phyloP scores from a whole-genome alignment of 2,329 filamentous ascomycete species.

The Aspergillus ustus region DNA sequence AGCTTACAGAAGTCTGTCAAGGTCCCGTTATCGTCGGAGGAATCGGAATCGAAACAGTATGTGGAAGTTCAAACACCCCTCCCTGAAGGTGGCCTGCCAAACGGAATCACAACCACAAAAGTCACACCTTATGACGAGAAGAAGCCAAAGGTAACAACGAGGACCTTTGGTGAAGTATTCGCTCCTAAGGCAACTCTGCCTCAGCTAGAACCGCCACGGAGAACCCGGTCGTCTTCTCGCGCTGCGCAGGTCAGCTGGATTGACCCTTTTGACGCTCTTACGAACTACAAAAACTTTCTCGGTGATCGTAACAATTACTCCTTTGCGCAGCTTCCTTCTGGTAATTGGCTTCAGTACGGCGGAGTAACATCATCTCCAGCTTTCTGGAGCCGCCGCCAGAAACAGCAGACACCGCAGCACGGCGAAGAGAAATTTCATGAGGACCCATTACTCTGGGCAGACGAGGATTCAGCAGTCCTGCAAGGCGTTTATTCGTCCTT shows the following conservation, averaged over 20 bases:
- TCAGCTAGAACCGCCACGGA: slow-evolving; percentile 47
- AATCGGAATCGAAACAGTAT: slow-evolving; percentile 38
- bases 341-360: slow-evolving; percentile 51
- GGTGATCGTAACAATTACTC: slow-evolving; percentile 48
- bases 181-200: slow-evolving; percentile 43
- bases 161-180: slow-evolving; percentile 53
- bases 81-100: slow-evolving; percentile 70
- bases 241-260: slow-evolving; percentile 43
- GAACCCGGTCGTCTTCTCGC: slow-evolving; percentile 38
- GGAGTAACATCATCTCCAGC: slow-evolving; percentile 43
- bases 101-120: slow-evolving; percentile 72
- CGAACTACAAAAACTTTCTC: slow-evolving; percentile 38
- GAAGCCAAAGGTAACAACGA: slow-evolving; percentile 35
- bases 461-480: slow-evolving; percentile 42
- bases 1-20: slow-evolving; percentile 67
- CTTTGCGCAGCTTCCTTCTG: slow-evolving; percentile 44
- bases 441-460: slow-evolving; percentile 35
- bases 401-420: slow-evolving; percentile 29
- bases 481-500: slow-evolving; percentile 55
- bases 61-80: slow-evolving; percentile 56
- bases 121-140: slow-evolving; percentile 58
- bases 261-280: slow-evolving; percentile 46
- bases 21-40: slow-evolving; percentile 40
- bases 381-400: slow-evolving; percentile 44
- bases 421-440: slow-evolving; percentile 31